Conservation (phyloP, 768 basidiomycete genomes). For the Asterophora lycoperdoides region DNA sequence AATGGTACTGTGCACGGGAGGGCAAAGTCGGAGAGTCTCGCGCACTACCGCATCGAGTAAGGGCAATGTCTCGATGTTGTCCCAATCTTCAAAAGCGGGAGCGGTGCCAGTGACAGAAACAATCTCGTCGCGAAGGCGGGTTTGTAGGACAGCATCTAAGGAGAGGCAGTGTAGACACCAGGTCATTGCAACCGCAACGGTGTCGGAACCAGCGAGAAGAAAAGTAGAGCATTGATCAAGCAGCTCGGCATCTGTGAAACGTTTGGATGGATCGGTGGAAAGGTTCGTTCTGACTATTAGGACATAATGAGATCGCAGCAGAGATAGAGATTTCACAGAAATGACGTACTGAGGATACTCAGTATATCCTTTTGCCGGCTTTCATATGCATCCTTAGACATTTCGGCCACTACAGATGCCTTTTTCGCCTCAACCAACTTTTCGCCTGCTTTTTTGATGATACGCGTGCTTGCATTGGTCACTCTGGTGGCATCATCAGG, state of each 20-base stretch:
- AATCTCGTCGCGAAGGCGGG: slow-evolving; percentile 50
- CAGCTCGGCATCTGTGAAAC: slow-evolving; percentile 55
- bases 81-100: slow-evolving; percentile 22
- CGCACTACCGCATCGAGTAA: slow-evolving; percentile 55
- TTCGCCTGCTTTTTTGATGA: slow-evolving; percentile 40
- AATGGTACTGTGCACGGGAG: slow-evolving; percentile 55
- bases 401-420: slow-evolving; percentile 30
- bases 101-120: slow-evolving; percentile 14
- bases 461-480: slow-evolving; percentile 34
- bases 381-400: slow-evolving; percentile 19
- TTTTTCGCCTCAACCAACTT: slow-evolving; percentile 41
- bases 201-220: slow-evolving; percentile 61
- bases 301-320: neutral
- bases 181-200: slow-evolving; percentile 50
- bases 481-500: slow-evolving; percentile 37
- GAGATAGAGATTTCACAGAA: neutral
- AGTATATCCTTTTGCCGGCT: slow-evolving; percentile 43
- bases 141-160: slow-evolving; percentile 50
- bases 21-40: slow-evolving; percentile 50
- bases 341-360: slow-evolving; percentile 42
- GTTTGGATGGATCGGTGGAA: slow-evolving; percentile 36
- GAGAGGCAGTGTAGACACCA: slow-evolving; percentile 59
- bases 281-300: slow-evolving; percentile 57
- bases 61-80: slow-evolving; percentile 39
- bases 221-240: slow-evolving; percentile 61